Evolutionary conservation across 495 filamentous ascomycete genomes (phyloP), one percentile per base, ranked within the genome.

Genomic region (Penicillium bovifimosum): DNA sequence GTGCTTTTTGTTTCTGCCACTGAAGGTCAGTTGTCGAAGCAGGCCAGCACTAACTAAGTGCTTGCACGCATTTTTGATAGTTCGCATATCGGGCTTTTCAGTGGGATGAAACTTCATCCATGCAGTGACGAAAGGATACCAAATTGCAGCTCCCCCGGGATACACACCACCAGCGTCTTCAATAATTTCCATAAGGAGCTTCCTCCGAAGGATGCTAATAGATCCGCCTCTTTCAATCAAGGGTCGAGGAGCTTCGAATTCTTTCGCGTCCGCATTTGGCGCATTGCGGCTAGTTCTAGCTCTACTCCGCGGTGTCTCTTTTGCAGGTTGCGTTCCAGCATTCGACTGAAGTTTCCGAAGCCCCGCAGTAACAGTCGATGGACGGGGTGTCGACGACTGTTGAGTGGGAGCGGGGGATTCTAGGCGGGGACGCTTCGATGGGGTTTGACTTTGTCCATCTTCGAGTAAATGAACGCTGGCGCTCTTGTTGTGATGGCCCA

Each of bases 141-240:
- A 86, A 4, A 96, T 71, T 41, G 87, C 83, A 47, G 77, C 76
- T n/a, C 84, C 80, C 20, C 84, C 82, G 9, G 88, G 88, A 50
- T 87, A 91, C 3, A 88, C 83, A 3, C 88, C 88, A 32, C 76
- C 72, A 54, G 86, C 86, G 40, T 76, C 79, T 26, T 86, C 74
- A 8, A 95, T 63, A 27, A 95, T 72, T 39, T 87, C 80, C 55
- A 85, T 70, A 36, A 96, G 75, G 34, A 91, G 84, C 17, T 81
- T 80, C 35, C 76, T 78, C 6, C 83, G 74, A 35, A 78, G 56
- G 34, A 75, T 50, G 9, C 65, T 69, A 18, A 80, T 62, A 6
- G 74, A 76, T 17, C 81, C 80, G 18, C 72, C 67, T 47, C 64
- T 62, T 7, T 68, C 62, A 28, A 31, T 53, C 42, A 54, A 38